Evolutionary conservation across 768 basidiomycete genomes (phyloP).

Genomic region (Solioccasus polychromus): DNA sequence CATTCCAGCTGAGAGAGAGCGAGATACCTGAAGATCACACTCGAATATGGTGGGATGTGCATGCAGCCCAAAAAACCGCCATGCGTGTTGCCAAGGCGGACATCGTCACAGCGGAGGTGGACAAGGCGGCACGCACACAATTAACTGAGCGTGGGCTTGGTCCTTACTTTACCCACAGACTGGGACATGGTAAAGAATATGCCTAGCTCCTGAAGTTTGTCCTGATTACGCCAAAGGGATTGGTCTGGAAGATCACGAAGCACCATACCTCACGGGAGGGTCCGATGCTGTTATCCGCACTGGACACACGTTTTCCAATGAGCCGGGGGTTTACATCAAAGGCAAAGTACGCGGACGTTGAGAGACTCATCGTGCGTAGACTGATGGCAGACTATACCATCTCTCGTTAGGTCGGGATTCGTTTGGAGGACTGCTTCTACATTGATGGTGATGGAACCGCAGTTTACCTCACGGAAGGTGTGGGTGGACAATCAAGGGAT

Average conservation of each 20-base stretch:
- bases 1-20: constrained; percentile 61
- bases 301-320: constrained; percentile 79
- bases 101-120: constrained; percentile 51
- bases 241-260: constrained; percentile 80
- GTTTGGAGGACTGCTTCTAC: constrained; percentile 83
- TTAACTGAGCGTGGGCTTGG: constrained; percentile 45
- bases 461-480: constrained; percentile 59
- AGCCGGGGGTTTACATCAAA: constrained; percentile 76
- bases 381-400: constrained; percentile 8
- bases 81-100: constrained; percentile 46
- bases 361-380: neutral
- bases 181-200: constrained; percentile 64
- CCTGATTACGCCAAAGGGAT: constrained; percentile 52
- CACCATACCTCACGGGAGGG: constrained; percentile 76
- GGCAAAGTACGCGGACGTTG: constrained; percentile 46
- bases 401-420: constrained; percentile 60
- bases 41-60: constrained; percentile 64
- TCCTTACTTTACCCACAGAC: constrained; percentile 72
- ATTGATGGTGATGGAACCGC: constrained; percentile 53
- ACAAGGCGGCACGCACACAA: constrained; percentile 56
- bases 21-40: constrained; percentile 51
- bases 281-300: constrained; percentile 51
- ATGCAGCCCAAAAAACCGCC: constrained; percentile 59
- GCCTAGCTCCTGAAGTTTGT: constrained; percentile 15
- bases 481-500: constrained; percentile 54